phyloP scores from a whole-genome alignment of 1,139 yeast species.

The Wickerhamomyces sp. region DNA sequence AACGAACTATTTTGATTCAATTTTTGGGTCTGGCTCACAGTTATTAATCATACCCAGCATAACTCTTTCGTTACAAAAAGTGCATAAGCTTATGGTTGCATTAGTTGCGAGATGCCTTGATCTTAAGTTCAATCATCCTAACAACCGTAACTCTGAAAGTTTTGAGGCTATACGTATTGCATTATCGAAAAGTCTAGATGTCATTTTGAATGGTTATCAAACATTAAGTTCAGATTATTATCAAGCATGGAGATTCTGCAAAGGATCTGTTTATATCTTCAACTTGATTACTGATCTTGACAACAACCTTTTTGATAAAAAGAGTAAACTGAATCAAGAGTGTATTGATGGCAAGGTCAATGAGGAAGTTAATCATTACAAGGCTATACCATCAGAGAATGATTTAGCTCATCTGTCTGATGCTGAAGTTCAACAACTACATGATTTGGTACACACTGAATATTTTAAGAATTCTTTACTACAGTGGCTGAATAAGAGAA shows the following conservation, averaged over 20 bases:
- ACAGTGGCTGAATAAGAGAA: slow-evolving; percentile 9
- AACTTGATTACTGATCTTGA: slow-evolving; percentile 26
- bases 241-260: slow-evolving; percentile 47
- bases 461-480: slow-evolving; percentile 14
- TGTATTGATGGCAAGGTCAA: slow-evolving; percentile 8
- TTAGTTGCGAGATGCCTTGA: slow-evolving; percentile 24
- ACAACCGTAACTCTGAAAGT: slow-evolving; percentile 1
- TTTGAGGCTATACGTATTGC: slow-evolving; percentile 12
- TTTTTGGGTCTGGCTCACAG: slow-evolving; percentile 22
- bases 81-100: slow-evolving; percentile 18
- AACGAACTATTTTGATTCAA: slow-evolving; percentile 22
- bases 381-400: slow-evolving; percentile 16
- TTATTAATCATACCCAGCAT: slow-evolving; percentile 19
- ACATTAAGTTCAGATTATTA: slow-evolving; percentile 36
- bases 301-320: slow-evolving; percentile 25
- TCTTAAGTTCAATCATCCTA: slow-evolving; percentile 20
- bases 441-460: slow-evolving; percentile 10
- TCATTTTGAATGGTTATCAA: slow-evolving; percentile 21
- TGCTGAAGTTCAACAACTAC: slow-evolving; percentile 12
- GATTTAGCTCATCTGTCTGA: slow-evolving; percentile 12
- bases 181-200: slow-evolving; percentile 16
- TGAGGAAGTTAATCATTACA: slow-evolving; percentile 17
- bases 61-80: slow-evolving; percentile 19
- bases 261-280: slow-evolving; percentile 29
- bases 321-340: slow-evolving; percentile 16